A percentile compares a stretch with the other conserved stretches of the same genome.
phyloP scores from a whole-genome alignment of 306 rosid genomes.

The Rosa chinensis region DNA sequence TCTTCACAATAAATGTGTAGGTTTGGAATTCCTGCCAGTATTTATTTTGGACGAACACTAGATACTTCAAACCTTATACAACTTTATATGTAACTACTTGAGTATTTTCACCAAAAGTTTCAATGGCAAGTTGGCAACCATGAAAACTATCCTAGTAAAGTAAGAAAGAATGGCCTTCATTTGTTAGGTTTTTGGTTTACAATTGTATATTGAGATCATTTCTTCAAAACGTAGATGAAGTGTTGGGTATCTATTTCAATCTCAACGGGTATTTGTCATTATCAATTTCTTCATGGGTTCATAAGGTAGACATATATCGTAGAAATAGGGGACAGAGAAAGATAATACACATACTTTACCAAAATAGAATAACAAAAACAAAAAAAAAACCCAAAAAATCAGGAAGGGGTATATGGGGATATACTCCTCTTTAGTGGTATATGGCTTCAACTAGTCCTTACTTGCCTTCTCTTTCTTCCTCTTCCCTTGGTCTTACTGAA shows the following conservation, averaged over 20 bases:
- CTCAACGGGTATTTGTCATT: constrained; percentile 41
- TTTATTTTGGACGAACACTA: no score
- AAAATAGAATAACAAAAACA: constrained; percentile 35
- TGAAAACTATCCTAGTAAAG: background rate
- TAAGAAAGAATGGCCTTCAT: background rate
- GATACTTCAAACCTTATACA: background rate
- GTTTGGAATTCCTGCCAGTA: no score
- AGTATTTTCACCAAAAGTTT: background rate
- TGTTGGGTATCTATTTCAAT: constrained; percentile 45
- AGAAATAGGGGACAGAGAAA: constrained; percentile 15
- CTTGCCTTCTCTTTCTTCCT: constrained; percentile 59
- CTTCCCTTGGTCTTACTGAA: constrained; percentile 66
- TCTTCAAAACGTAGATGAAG: constrained; percentile 11
- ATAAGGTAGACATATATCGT: constrained; percentile 40
- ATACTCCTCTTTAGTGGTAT: constrained; percentile 41
- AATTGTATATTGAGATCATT: background rate
- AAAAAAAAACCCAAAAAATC: constrained; percentile 41
- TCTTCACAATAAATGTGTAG: no score
- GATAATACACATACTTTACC: constrained; percentile 60
- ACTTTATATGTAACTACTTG: background rate
- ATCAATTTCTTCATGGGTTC: constrained; percentile 42
- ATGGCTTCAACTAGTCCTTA: constrained; percentile 16
- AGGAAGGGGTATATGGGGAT: constrained; percentile 41
- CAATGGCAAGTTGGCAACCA: background rate
- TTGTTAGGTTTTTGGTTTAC: background rate